Evolutionary conservation across 2,329 filamentous ascomycete species (phyloP).

Genomic region (Pyricularia pennisetigena): DNA sequence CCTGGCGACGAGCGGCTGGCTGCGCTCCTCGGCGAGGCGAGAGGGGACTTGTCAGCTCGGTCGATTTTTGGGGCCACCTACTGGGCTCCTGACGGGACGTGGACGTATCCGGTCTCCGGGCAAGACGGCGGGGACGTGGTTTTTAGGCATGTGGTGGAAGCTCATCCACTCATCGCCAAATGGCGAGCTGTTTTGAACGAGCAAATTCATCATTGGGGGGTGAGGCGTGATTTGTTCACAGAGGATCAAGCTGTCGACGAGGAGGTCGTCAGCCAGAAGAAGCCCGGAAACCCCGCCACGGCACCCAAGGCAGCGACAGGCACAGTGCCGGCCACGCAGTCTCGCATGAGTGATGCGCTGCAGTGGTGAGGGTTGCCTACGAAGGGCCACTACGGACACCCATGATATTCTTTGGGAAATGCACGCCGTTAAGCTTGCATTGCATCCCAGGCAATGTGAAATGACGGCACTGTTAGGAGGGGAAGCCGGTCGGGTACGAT

Average conservation of each 20-base stretch:
- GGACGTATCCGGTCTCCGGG: conserved; percentile 48
- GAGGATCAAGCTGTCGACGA: not conserved
- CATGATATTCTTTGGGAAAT: no score
- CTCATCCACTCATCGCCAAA: conserved; percentile 56
- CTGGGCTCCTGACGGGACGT: conserved; percentile 61
- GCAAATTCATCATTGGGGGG: conserved; percentile 27
- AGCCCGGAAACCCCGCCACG: not conserved
- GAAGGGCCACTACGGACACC: not conserved
- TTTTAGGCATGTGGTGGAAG: conserved; percentile 52
- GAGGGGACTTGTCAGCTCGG: conserved; percentile 48
- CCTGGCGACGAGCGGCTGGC: conserved; percentile 14
- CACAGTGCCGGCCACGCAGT: not conserved
- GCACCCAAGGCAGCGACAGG: not conserved
- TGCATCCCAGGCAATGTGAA: not conserved
- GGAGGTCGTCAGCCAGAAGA: not conserved
- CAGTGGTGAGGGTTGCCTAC: not conserved
- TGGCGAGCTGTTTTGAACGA: conserved; percentile 42
- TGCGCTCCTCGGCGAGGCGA: conserved; percentile 36
- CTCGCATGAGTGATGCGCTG: not conserved
- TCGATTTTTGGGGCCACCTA: conserved; percentile 55
- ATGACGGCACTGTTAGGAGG: not conserved
- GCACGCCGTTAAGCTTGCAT: not conserved
- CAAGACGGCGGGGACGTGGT: conserved; percentile 26
- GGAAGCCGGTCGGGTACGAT: not conserved
- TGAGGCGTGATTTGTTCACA: conserved; percentile 7